Conservation (phyloP, 2,329 filamentous ascomycete species). For the Rugonectria rugulosa region DNA sequence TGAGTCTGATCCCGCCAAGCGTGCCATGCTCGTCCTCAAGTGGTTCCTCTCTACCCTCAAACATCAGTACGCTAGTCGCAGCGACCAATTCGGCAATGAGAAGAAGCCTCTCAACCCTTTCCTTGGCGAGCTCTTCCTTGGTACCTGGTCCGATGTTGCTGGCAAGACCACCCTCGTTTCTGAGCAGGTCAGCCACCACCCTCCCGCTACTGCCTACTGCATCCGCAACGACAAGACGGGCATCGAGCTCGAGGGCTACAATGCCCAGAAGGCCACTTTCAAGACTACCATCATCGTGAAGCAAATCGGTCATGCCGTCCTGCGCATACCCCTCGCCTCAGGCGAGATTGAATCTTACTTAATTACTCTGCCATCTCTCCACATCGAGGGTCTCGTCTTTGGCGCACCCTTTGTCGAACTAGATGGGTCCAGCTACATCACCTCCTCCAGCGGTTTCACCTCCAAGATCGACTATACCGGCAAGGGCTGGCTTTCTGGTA, state of each 20-base stretch:
- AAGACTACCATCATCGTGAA: conserved; percentile 93
- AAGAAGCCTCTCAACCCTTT: conserved; percentile 99
- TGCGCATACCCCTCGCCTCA: conserved; percentile 68
- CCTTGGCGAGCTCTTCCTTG: conserved; percentile 91
- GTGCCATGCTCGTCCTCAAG: conserved; percentile 87
- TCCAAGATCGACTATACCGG: conserved; percentile 92
- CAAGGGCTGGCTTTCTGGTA: conserved; percentile 92
- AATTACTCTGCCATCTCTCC: conserved; percentile 88
- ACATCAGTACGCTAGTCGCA: conserved; percentile 79
- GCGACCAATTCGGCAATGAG: conserved; percentile 85
- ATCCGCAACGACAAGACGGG: conserved; percentile 88
- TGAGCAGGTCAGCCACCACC: conserved; percentile 95
- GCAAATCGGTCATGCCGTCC: conserved; percentile 88
- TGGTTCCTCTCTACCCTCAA: conserved; percentile 96
- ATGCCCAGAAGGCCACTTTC: conserved; percentile 96
- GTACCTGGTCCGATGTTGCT: conserved; percentile 83
- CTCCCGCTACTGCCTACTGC: conserved; percentile 91
- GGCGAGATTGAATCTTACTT: conserved; percentile 74
- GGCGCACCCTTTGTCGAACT: conserved; percentile 90
- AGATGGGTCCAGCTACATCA: conserved; percentile 84
- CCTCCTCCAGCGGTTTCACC: conserved; percentile 85
- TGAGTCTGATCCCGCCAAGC: conserved; percentile 81
- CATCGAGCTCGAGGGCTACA: conserved; percentile 84
- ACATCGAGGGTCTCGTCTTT: conserved; percentile 92
- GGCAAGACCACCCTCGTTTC: conserved; percentile 88